phyloP scores from a whole-genome alignment of 768 basidiomycete genomes.

The Boletus sp. region DNA sequence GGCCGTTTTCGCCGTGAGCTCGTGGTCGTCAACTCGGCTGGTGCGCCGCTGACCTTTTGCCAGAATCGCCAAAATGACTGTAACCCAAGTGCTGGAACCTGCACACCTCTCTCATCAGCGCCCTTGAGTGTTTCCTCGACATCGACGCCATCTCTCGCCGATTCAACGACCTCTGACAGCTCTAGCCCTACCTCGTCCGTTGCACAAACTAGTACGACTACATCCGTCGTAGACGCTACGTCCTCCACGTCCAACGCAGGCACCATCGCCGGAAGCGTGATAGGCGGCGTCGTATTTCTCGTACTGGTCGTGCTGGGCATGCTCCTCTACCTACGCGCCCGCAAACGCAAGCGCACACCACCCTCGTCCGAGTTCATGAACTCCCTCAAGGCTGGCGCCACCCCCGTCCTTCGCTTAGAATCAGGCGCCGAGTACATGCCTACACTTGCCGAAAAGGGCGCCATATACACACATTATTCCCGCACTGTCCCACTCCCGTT shows the following conservation, averaged over 20 bases:
- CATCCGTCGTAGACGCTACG: conserved; percentile 2
- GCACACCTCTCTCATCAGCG: not conserved
- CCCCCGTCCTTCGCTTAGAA: conserved; percentile 29
- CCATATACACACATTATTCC: not conserved
- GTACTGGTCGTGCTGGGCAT: conserved; percentile 32
- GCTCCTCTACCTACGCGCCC: conserved; percentile 42
- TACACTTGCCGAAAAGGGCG: conserved; percentile 17
- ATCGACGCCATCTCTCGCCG: not conserved
- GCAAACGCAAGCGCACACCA: conserved; percentile 39
- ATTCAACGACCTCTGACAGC: not conserved
- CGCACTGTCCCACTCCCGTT: conserved; percentile 11
- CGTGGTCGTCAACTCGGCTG: not conserved
- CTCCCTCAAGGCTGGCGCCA: conserved; percentile 19
- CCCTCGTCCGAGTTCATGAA: conserved; percentile 60
- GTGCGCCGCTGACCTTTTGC: conserved; percentile 2
- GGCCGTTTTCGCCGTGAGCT: conserved; percentile 2
- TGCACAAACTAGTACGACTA: not conserved
- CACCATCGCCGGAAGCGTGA: conserved; percentile 50
- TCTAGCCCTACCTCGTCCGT: not conserved
- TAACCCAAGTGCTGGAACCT: not conserved
- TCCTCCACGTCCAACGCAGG: conserved; percentile 32
- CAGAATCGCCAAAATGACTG: not conserved
- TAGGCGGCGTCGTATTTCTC: conserved; percentile 47
- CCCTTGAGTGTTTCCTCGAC: no score
- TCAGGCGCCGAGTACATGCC: conserved; percentile 15